These are phyloP conservation scores for Starmerella bacillaris DNA, from an alignment of 805 yeast species.

Conservation along the genomic window DNA sequence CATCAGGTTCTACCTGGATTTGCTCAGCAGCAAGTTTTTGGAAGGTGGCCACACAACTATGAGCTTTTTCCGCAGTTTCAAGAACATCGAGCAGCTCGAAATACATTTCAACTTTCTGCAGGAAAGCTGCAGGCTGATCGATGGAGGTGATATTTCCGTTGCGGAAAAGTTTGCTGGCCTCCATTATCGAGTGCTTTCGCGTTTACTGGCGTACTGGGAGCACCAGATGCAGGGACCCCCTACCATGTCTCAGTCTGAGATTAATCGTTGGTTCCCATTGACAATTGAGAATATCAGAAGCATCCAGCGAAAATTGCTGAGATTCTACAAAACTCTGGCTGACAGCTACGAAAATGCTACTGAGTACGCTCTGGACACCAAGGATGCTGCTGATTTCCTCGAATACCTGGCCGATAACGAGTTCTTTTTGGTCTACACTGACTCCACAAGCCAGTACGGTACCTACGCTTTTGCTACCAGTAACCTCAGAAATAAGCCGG, in stretches of 20 bases:
- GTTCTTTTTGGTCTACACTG: conserved; percentile 63
- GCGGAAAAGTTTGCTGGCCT: conserved; percentile 59
- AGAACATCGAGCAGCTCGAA: conserved; percentile 80
- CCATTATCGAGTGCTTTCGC: conserved; percentile 46
- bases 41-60: conserved; percentile 45
- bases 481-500: conserved; percentile 29
- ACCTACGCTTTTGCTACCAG: conserved; percentile 64
- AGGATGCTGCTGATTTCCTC: conserved; percentile 31
- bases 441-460: conserved; percentile 34
- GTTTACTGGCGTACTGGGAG: conserved; percentile 52
- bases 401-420: conserved; percentile 42
- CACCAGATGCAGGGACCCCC: conserved; percentile 53
- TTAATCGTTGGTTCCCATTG: conserved; percentile 34
- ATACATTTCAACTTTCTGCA: conserved; percentile 63
- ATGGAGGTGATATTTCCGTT: conserved; percentile 62
- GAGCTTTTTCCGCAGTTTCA: conserved; percentile 56
- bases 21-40: conserved; percentile 58
- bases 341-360: conserved; percentile 56
- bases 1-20: conserved; percentile 48
- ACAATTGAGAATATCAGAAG: conserved; percentile 27
- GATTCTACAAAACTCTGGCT: conserved; percentile 53
- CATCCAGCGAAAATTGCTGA: conserved; percentile 59
- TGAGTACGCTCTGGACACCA: conserved; percentile 25
- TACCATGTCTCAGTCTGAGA: conserved; percentile 25
- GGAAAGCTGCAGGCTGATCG: conserved; percentile 58